These are phyloP conservation scores for Termitomyces sp. DNA, from an alignment of 768 basidiomycete species.

Conservation along the genomic window DNA sequence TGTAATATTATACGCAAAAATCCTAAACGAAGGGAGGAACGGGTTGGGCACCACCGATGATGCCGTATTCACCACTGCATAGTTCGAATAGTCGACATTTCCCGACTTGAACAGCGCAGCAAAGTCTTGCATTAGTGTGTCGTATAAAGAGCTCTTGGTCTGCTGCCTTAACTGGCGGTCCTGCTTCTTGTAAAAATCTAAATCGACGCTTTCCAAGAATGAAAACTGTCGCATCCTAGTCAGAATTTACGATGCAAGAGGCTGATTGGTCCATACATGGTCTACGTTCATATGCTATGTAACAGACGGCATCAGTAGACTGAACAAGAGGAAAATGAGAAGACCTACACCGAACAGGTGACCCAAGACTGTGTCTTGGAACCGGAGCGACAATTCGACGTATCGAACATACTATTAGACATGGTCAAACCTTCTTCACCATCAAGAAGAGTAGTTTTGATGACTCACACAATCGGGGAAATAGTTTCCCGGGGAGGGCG, in stretches of 20 bases:
- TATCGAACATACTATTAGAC: conserved; percentile 54
- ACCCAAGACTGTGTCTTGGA: conserved; percentile 84
- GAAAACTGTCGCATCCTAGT: conserved; percentile 38
- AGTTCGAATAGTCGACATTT: conserved; percentile 55
- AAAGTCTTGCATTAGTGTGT: conserved; percentile 63
- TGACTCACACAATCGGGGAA: conserved; percentile 78
- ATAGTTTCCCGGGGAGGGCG: conserved; percentile 75
- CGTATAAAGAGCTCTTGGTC: conserved; percentile 35
- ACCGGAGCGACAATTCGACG: conserved; percentile 70
- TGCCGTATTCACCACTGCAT: conserved; percentile 72
- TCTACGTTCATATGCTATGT: conserved; percentile 80
- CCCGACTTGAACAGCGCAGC: conserved; percentile 49
- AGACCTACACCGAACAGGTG: conserved; percentile 74
- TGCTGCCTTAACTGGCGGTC: conserved; percentile 1
- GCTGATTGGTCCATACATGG: conserved; percentile 40
- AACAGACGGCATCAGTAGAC: conserved; percentile 18
- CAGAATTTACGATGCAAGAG: background rate
- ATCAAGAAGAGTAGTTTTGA: conserved; percentile 9
- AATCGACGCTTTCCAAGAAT: conserved; percentile 49
- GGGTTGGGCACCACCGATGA: conserved; percentile 86
- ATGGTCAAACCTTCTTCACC: conserved; percentile 4
- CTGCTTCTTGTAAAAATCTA: conserved; percentile 36
- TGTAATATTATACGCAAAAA: conserved; percentile 79
- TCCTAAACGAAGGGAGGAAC: conserved; percentile 74
- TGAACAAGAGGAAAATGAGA: conserved; percentile 16